Evolutionary conservation across 345 rosid genomes (phyloP).

Genomic region (Euphorbia lathyris): DNA sequence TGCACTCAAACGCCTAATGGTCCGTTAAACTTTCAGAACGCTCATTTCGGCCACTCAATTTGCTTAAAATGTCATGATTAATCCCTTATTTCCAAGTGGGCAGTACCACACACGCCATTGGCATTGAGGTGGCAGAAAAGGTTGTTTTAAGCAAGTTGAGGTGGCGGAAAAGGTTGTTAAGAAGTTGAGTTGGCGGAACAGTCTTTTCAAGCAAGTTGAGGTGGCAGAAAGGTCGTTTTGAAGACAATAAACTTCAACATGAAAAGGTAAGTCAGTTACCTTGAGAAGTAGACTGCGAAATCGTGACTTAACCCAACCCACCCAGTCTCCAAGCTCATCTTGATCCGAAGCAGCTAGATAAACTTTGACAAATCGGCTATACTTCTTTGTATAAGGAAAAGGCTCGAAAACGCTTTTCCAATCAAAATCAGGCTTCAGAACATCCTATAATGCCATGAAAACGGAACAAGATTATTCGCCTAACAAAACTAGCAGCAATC

Average conservation of each 20-base stretch:
- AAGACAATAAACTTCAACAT: background rate
- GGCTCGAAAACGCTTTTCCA: constrained; percentile 47
- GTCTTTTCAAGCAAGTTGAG: background rate
- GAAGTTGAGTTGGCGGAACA: background rate
- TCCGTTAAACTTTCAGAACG: no score
- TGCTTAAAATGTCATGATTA: no score
- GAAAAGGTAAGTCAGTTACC: constrained; percentile 24
- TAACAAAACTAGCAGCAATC: background rate
- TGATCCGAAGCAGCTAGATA: constrained; percentile 41
- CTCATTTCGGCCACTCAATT: no score
- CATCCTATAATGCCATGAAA: constrained; percentile 31
- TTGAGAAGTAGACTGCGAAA: constrained; percentile 48
- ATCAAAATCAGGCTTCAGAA: constrained; percentile 35
- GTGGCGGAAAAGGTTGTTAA: no score
- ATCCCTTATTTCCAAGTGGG: no score
- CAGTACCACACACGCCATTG: no score
- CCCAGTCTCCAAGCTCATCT: constrained; percentile 53
- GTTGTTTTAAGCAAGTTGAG: background rate
- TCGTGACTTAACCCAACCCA: constrained; percentile 65
- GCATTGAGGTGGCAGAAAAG: no score
- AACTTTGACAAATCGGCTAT: constrained; percentile 47
- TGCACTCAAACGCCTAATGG: no score
- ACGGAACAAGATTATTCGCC: background rate
- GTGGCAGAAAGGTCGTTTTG: background rate
- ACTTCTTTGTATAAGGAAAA: constrained; percentile 43